Evolutionary conservation across 2,329 filamentous ascomycete genomes (phyloP).

Genomic region (Taxawa tesnikishii): DNA sequence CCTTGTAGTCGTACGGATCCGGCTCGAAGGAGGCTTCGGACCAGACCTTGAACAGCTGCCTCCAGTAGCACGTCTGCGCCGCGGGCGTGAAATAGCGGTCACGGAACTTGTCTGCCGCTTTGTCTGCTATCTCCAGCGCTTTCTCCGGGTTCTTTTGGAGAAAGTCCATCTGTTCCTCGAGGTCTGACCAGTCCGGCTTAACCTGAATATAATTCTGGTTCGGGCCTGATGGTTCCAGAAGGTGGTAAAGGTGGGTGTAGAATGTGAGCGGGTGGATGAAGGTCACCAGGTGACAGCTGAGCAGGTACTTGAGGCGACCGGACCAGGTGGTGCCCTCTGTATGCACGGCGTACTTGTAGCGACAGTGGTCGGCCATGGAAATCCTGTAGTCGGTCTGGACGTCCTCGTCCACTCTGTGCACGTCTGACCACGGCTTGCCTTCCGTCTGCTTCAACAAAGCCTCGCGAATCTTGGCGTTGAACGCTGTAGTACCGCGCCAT

Average conservation of each 20-base stretch:
- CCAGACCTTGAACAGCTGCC: conserved; percentile 18
- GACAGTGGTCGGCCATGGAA: conserved; percentile 7
- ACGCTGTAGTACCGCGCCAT: conserved; percentile 18
- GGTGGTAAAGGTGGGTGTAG: conserved; percentile 18
- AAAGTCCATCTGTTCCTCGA: conserved; percentile 3
- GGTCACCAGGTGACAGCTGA: conserved; percentile 20
- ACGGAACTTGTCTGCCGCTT: conserved; percentile 12
- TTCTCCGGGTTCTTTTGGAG: not conserved
- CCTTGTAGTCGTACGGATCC: too few species aligned
- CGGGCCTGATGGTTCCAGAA: conserved; percentile 14
- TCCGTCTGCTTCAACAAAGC: conserved; percentile 17
- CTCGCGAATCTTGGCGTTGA: conserved; percentile 15
- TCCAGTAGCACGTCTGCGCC: conserved; percentile 19
- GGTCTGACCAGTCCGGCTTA: conserved; percentile 16
- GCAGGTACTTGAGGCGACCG: conserved; percentile 20
- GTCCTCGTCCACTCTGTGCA: conserved; percentile 13
- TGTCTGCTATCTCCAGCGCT: not conserved
- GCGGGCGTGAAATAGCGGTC: conserved; percentile 16
- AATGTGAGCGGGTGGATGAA: conserved; percentile 17
- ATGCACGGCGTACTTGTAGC: conserved; percentile 9
- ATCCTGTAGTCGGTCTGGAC: conserved; percentile 1
- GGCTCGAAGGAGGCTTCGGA: conserved; percentile 11
- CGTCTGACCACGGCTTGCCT: conserved; percentile 23
- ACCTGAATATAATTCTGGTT: conserved; percentile 20
- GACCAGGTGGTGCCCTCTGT: conserved; percentile 23